Conservation (phyloP, 2,329 filamentous ascomycete genomes). For the Xylaria hypoxylon region DNA sequence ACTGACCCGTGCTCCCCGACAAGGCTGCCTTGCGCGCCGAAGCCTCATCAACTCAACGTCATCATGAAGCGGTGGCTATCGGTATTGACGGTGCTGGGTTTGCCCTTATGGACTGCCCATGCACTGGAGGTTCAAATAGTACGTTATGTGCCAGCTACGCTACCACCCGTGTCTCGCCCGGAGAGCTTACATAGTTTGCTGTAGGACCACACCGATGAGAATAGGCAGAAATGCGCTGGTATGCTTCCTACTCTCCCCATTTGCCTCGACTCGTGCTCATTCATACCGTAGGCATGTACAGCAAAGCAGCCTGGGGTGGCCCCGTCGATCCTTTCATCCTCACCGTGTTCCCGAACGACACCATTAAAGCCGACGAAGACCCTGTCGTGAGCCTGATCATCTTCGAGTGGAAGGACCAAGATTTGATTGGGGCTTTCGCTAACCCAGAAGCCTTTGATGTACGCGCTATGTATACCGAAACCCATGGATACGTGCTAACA, state of each 20-base stretch:
- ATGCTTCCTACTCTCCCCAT: constrained; percentile 42
- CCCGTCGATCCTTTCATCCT: constrained; percentile 89
- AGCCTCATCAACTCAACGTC: constrained; percentile 38
- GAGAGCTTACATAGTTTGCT: constrained; percentile 34
- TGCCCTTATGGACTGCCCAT: constrained; percentile 65
- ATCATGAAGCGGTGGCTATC: constrained; percentile 68
- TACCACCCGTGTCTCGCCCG: constrained; percentile 9
- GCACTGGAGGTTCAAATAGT: constrained; percentile 71
- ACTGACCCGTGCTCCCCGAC: constrained; percentile 43
- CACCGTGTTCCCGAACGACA: constrained; percentile 77
- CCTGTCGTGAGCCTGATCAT: constrained; percentile 86
- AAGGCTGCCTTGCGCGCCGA: constrained; percentile 49
- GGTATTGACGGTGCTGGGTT: constrained; percentile 62
- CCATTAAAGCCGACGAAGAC: constrained; percentile 70
- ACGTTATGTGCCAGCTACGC: constrained; percentile 43
- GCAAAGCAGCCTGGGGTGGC: constrained; percentile 87
- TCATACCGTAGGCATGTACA: constrained; percentile 83
- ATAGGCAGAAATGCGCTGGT: constrained; percentile 83
- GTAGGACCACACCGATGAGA: constrained; percentile 80
- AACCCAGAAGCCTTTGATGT: constrained; percentile 66
- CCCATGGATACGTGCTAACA: constrained; percentile 48
- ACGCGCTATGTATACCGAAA: constrained; percentile 45
- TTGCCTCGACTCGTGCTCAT: constrained; percentile 21
- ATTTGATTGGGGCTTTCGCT: constrained; percentile 77
- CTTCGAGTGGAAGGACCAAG: constrained; percentile 92